phyloP scores from a whole-genome alignment of 306 rosid species.

The Vigna unguiculata region DNA sequence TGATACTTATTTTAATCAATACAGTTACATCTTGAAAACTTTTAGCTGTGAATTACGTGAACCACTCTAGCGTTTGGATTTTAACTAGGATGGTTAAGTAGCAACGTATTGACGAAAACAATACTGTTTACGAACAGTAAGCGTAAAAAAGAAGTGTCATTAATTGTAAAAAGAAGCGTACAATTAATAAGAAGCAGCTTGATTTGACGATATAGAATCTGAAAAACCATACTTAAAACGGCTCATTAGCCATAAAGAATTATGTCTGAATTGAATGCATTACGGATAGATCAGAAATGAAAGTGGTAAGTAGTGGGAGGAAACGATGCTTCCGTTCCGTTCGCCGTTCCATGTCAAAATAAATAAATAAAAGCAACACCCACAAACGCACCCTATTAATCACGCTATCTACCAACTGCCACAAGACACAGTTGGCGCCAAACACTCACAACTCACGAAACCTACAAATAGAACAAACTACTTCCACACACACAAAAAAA shows the following conservation, averaged over 20 bases:
- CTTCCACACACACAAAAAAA: not conserved
- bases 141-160: not conserved
- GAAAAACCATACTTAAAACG: not conserved
- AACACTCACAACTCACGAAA: slow-evolving; percentile 29
- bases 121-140: not conserved
- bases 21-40: not conserved
- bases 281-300: slow-evolving; percentile 4
- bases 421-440: slow-evolving; percentile 40
- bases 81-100: not conserved
- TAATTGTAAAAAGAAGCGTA: not conserved
- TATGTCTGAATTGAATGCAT: not conserved
- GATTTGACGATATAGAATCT: not conserved
- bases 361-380: slow-evolving; percentile 37
- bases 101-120: not conserved
- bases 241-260: not conserved
- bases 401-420: slow-evolving; percentile 46
- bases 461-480: not conserved
- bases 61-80: not conserved
- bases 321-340: slow-evolving; percentile 17
- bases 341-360: slow-evolving; percentile 10
- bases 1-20: too few relatives aligned
- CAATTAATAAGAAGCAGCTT: not conserved
- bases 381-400: slow-evolving; percentile 37
- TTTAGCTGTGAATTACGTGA: not conserved
- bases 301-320: slow-evolving; percentile 10